A percentile compares a stretch with the other conserved stretches of the same genome.
These are phyloP conservation scores for Paraconiothyrium sp. DNA, from an alignment of 2,329 filamentous ascomycete species.

Conservation along the genomic window DNA sequence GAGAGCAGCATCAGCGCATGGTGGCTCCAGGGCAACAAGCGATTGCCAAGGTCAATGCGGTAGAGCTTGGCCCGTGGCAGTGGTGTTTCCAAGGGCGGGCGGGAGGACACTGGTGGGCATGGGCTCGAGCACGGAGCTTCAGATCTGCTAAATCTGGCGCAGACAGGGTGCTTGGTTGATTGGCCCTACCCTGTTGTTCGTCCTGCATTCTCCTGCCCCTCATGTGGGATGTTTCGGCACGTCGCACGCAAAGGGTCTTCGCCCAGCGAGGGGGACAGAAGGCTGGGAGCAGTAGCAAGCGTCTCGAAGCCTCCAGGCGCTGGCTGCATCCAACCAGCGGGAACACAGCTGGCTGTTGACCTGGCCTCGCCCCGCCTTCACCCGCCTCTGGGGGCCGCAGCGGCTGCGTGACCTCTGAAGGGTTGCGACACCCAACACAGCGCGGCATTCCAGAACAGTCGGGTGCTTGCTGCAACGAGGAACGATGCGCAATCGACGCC, in stretches of 20 bases:
- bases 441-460: slow-evolving; percentile 15
- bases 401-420: slow-evolving; percentile 15
- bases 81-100: slow-evolving; percentile 29
- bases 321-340: not conserved
- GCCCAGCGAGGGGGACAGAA: not conserved
- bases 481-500: slow-evolving; percentile 13
- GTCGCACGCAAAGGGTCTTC: slow-evolving; percentile 7
- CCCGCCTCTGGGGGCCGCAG: slow-evolving; percentile 8
- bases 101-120: not conserved
- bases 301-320: slow-evolving; percentile 17
- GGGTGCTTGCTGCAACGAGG: slow-evolving; percentile 6
- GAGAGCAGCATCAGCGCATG: slow-evolving; percentile 32
- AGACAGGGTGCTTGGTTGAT: slow-evolving; percentile 14
- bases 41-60: slow-evolving; percentile 38
- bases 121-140: slow-evolving; percentile 2
- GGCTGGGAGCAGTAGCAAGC: slow-evolving; percentile 22
- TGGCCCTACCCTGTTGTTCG: slow-evolving; percentile 2
- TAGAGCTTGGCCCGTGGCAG: slow-evolving; percentile 34
- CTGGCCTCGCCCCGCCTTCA: slow-evolving; percentile 2
- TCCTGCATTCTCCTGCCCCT: slow-evolving; percentile 10
- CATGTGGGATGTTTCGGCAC: slow-evolving; percentile 15
- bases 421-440: not conserved
- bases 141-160: slow-evolving; percentile 26
- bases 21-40: slow-evolving; percentile 31
- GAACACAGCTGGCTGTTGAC: not conserved